Percentiles rank a stretch among this genome's conserved stretches.
These are phyloP conservation scores for Draba incana DNA, from an alignment of 345 rosid species.

Conservation along the genomic window DNA sequence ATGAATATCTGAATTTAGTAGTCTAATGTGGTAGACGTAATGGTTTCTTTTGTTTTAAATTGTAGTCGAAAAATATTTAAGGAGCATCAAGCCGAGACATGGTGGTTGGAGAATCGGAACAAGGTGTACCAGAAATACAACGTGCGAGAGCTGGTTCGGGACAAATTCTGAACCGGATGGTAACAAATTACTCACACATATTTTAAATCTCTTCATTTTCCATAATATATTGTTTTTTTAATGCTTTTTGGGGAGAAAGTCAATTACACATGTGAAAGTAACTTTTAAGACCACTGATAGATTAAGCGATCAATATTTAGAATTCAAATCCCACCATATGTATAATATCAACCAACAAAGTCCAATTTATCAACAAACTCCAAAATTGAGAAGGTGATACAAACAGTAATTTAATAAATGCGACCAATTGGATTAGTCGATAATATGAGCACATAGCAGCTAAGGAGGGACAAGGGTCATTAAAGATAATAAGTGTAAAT, in stretches of 20 bases:
- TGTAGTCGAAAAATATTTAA: too few relatives aligned
- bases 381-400: not conserved
- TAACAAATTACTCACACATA: not conserved
- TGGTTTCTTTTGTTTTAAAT: too few relatives aligned
- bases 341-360: not conserved
- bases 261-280: conserved; percentile 35
- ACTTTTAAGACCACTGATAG: conserved; percentile 18
- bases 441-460: conserved; percentile 32
- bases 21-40: too few relatives aligned
- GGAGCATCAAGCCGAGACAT: not conserved
- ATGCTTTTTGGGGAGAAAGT: not conserved
- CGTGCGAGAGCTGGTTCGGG: not conserved
- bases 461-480: conserved; percentile 38
- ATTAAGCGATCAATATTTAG: conserved; percentile 6
- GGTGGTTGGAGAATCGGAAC: not conserved
- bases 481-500: conserved; percentile 26
- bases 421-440: conserved; percentile 18
- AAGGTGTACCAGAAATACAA: not conserved
- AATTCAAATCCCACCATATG: conserved; percentile 4
- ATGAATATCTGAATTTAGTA: too few relatives aligned
- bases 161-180: conserved; percentile 3
- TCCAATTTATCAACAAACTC: conserved; percentile 14
- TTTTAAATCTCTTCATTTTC: not conserved
- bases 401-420: conserved; percentile 24
- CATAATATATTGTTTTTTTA: not conserved